Evolutionary conservation across 2,329 filamentous ascomycete species (phyloP).

Genomic region (Chaetomium olivaceum): DNA sequence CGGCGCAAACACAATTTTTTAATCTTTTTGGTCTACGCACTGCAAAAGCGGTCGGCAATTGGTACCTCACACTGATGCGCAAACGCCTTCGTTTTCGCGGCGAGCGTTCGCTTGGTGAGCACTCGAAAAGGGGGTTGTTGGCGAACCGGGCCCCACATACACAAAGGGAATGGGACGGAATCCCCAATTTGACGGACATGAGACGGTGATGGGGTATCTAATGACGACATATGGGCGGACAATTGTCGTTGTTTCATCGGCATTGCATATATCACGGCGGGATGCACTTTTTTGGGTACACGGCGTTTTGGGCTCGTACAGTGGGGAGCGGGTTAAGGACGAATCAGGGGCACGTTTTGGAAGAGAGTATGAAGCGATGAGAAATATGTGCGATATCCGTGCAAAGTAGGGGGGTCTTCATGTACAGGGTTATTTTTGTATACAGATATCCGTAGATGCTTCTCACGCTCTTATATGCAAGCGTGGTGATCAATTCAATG

Average conservation of each 20-base stretch:
- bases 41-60: background rate
- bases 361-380: conserved; percentile 13
- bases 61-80: background rate
- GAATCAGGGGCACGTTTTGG: background rate
- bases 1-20: too few species aligned
- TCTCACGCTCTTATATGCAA: background rate
- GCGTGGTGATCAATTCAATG: background rate
- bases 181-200: background rate
- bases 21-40: background rate
- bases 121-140: background rate
- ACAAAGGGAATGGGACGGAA: background rate
- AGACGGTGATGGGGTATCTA: conserved; percentile 11
- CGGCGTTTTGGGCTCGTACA: conserved; percentile 19
- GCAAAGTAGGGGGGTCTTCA: background rate
- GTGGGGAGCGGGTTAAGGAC: background rate
- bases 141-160: background rate
- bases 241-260: conserved; percentile 13
- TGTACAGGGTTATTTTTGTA: conserved; percentile 12
- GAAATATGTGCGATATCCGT: conserved; percentile 9
- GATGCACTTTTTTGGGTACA: conserved; percentile 17
- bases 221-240: conserved; percentile 13
- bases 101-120: background rate
- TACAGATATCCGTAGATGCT: conserved; percentile 17
- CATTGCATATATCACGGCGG: conserved; percentile 22
- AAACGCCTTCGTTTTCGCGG: too few species aligned